Base-by-base conservation (phyloP, 1,284 basidiomycete genomes). In the Inonotus obliquus region DNA sequence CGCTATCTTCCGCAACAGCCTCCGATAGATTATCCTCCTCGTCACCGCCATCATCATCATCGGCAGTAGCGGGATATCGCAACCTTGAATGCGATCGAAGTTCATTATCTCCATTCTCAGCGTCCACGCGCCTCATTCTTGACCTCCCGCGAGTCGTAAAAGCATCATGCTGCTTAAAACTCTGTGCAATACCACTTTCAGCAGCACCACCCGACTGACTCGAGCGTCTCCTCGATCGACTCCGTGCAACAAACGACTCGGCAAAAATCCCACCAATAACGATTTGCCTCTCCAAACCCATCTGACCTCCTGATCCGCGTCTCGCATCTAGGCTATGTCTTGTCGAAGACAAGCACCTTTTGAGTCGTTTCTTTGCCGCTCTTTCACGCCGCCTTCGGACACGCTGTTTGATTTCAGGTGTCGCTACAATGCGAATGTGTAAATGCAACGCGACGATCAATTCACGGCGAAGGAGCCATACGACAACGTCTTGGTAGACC, bases 391-490 rank as follows among this genome's bases (percentile, higher is more conserved):
- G 75, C 32, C 75, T 70, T 61, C 80, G 77, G 27, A 88, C 86
- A 5, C 75, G 79, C 48, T 82, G 74, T 74, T 98, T 98, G 62
- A 98, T 77, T 47, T 84, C 82, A 1, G 82, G 79, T 0, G 91
- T 87, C 0, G 91, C 94, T 21, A 96, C 81, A 38, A 98, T 81
- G 41, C 96, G 86, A 57, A 96, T 85, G 45, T 91, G 86, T 7
- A 95, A 84, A 71, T 96, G 95, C 49, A 96, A 79, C 37, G 93
- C 92, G 60, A 92, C 82, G 23, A 98, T 78, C 62, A 98, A 81
- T 67, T 93, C 92, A 55, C 87, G 85, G 66, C 92, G 89, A 41
- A 99, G 80, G 77, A 98, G 84, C 95, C 96, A 99, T 49, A 91
- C 75, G n/a, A 98, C 84, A 39, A 95, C 89, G 45, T 92, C 85